Evolutionary conservation across 1,284 basidiomycete genomes (phyloP).

Genomic region (Ganoderma sp.): DNA sequence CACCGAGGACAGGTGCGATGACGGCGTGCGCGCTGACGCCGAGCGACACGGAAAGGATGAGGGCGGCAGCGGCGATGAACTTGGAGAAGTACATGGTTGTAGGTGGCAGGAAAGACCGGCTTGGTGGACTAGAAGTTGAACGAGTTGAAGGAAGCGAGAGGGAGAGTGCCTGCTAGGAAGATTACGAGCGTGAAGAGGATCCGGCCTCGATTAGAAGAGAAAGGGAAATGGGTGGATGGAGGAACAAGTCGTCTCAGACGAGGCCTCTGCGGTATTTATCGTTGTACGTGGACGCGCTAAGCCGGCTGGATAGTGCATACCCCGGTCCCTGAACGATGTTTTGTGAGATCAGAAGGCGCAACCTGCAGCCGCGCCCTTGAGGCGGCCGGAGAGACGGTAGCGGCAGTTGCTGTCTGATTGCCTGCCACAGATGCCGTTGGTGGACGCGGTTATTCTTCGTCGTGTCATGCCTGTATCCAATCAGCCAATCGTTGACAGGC

Average conservation of each 20-base stretch:
- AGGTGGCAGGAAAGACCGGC: not conserved
- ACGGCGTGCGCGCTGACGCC: constrained; percentile 51
- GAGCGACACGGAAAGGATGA: constrained; percentile 35
- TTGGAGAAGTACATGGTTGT: constrained; percentile 34
- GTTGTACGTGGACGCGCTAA: not conserved
- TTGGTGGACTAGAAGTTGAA: not conserved
- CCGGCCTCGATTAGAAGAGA: constrained; percentile 25
- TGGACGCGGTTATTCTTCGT: not conserved
- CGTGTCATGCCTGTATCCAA: not conserved
- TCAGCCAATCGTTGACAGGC: not conserved
- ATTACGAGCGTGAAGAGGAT: constrained; percentile 25
- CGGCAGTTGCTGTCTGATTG: constrained; percentile 2
- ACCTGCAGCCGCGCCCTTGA: not conserved
- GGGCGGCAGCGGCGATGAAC: constrained; percentile 25
- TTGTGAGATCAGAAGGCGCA: not conserved
- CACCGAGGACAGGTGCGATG: constrained; percentile 54
- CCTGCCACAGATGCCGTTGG: not conserved
- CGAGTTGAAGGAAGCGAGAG: not conserved
- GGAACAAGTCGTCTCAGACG: not conserved
- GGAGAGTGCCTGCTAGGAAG: constrained; percentile 1
- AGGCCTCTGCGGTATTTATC: not conserved
- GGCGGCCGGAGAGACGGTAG: not conserved
- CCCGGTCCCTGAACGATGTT: not conserved
- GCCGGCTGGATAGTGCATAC: not conserved
- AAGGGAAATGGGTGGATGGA: constrained; percentile 10